These are phyloP conservation scores for Phanerochaete sordida DNA, from an alignment of 768 basidiomycete genomes.

Conservation along the genomic window DNA sequence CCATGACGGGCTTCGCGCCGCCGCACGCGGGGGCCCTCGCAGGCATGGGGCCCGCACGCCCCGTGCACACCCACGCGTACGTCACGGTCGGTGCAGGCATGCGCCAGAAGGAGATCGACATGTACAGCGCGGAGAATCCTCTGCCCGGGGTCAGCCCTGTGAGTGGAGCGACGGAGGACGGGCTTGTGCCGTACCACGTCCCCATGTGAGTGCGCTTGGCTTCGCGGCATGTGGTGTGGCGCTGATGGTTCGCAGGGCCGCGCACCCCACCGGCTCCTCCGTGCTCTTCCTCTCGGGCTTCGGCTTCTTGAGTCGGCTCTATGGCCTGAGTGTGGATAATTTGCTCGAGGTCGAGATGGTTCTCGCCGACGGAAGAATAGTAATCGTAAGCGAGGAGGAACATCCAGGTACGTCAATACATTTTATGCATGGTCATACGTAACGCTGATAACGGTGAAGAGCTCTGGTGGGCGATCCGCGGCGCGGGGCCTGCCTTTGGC, in stretches of 20 bases:
- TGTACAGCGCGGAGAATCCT: slow-evolving; percentile 64
- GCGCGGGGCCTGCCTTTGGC: slow-evolving; percentile 80
- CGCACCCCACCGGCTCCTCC: slow-evolving; percentile 76
- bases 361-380: slow-evolving; percentile 83
- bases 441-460: slow-evolving; percentile 41
- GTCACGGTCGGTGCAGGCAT: slow-evolving; percentile 87
- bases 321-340: slow-evolving; percentile 87
- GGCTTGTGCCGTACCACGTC: slow-evolving; percentile 72
- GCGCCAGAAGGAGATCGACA: slow-evolving; percentile 81
- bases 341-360: slow-evolving; percentile 92
- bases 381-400: slow-evolving; percentile 69
- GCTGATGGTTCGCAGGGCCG: slow-evolving; percentile 43
- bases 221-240: not conserved
- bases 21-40: slow-evolving; percentile 27
- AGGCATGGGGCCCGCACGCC: slow-evolving; percentile 40
- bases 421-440: not conserved
- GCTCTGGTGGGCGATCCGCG: slow-evolving; percentile 85
- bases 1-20: slow-evolving; percentile 10
- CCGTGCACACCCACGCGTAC: slow-evolving; percentile 69
- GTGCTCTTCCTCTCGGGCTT: slow-evolving; percentile 87
- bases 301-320: slow-evolving; percentile 79
- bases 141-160: slow-evolving; percentile 43
- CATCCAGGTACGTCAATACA: slow-evolving; percentile 33
- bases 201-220: slow-evolving; percentile 55
- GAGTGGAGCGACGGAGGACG: slow-evolving; percentile 45